phyloP scores from a whole-genome alignment of 768 basidiomycete genomes.

The Russula sp. region DNA sequence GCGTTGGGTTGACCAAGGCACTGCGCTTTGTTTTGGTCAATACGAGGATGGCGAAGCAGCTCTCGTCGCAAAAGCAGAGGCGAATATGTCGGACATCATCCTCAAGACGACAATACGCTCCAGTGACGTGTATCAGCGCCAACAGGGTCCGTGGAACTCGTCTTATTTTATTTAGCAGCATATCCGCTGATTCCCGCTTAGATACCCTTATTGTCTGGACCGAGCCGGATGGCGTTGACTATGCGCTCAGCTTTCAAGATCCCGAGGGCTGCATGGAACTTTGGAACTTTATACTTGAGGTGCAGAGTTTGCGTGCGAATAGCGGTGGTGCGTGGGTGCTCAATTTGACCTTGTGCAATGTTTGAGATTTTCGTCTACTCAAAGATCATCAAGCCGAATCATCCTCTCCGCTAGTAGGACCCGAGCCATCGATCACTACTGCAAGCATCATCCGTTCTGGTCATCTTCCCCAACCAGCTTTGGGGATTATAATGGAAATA shows the following conservation, averaged over 20 bases:
- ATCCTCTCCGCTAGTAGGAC: constrained; percentile 59
- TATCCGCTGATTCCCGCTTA: constrained; percentile 36
- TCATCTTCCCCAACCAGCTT: constrained; percentile 68
- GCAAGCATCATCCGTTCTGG: constrained; percentile 66
- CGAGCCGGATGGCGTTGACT: constrained; percentile 90
- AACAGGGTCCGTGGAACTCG: constrained; percentile 62
- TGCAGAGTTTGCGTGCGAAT: constrained; percentile 75
- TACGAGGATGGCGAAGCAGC: constrained; percentile 76
- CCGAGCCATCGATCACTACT: constrained; percentile 58
- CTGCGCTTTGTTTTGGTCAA: constrained; percentile 92
- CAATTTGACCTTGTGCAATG: constrained; percentile 9
- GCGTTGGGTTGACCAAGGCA: constrained; percentile 94
- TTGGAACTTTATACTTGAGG: constrained; percentile 94
- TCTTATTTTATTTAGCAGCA: constrained; percentile 12
- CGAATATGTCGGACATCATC: constrained; percentile 66
- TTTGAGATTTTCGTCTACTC: constrained; percentile 29
- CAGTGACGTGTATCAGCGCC: constrained; percentile 82
- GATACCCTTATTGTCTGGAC: constrained; percentile 99
- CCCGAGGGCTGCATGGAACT: constrained; percentile 93
- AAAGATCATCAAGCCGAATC: constrained; percentile 49
- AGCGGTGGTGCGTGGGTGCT: constrained; percentile 49
- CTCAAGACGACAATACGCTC: constrained; percentile 77
- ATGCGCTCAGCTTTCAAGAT: constrained; percentile 96
- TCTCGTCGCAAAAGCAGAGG: constrained; percentile 80
- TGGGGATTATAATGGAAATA: constrained; percentile 76